A percentile compares a stretch with the other conserved stretches of the same genome.
These are phyloP conservation scores for Plasmopara viticola DNA, from an alignment of 352 stramenopile genomes.

Conservation along the genomic window DNA sequence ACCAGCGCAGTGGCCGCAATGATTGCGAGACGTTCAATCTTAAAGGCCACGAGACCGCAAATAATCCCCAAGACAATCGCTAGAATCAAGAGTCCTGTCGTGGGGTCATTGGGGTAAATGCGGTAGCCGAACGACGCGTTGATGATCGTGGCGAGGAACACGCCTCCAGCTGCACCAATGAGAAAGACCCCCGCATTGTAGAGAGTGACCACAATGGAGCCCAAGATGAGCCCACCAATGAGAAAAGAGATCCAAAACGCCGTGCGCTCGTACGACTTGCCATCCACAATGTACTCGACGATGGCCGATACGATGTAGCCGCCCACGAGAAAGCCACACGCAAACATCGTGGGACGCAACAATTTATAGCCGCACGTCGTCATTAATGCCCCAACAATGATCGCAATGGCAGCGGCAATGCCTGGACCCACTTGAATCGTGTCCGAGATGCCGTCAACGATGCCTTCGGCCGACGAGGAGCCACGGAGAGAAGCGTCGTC, in stretches of 20 bases:
- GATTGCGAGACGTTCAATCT: conserved; percentile 39
- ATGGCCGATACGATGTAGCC: conserved; percentile 39
- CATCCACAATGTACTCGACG: conserved; percentile 34
- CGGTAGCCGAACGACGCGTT: conserved; percentile 50
- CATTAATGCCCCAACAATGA: conserved; percentile 30
- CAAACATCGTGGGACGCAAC: conserved; percentile 55
- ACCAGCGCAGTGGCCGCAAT: conserved; percentile 58
- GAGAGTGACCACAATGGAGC: conserved; percentile 42
- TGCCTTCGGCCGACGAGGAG: conserved; percentile 16
- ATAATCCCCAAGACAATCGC: conserved; percentile 37
- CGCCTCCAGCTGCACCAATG: conserved; percentile 35
- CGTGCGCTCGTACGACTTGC: conserved; percentile 37
- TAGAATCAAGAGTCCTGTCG: conserved; percentile 33
- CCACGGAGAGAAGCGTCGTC: conserved; percentile 10
- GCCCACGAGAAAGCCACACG: conserved; percentile 51
- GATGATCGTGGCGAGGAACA: conserved; percentile 35
- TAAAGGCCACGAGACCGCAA: conserved; percentile 38
- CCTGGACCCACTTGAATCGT: conserved; percentile 27
- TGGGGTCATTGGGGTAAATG: conserved; percentile 42
- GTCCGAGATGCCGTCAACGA: conserved; percentile 20
- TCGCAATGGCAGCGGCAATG: conserved; percentile 38
- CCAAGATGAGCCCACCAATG: conserved; percentile 37
- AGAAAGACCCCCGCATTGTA: conserved; percentile 52
- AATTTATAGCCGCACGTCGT: conserved; percentile 42
- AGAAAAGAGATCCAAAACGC: conserved; percentile 49